Evolutionary conservation across 352 stramenopile genomes (phyloP), one percentile per base, ranked within the genome.

Genomic region (Phytopythium cucurbitacearum): DNA sequence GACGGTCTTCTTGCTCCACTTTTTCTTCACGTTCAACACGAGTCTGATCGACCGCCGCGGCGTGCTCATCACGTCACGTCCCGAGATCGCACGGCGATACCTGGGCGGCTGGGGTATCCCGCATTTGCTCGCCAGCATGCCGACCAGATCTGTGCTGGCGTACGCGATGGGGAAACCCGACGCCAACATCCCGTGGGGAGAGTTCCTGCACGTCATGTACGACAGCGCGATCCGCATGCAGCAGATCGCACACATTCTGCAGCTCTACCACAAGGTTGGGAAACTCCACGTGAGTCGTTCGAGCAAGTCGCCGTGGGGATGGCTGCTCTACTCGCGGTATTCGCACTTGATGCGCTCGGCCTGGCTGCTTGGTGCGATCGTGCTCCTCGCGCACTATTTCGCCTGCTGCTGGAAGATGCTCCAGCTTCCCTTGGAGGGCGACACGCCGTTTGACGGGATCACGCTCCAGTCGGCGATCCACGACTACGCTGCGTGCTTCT

Each of bases 321-420:
- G 64, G 72, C 42, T 85, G 13, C 40, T 77, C 13, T 83, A 81
- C 49, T 85, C 70, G 3, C 63, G 71, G 4, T 80, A 76, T 41
- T 75, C 60, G 0, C 65, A 85, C 52, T 40, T 81, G 2, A 48
- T 85, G 32, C 58, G 62, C 0, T 66, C 86, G 13, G 41, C 64
- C 10, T 67, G 65, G 52, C 62, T 85, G 40, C 51, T 86, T 1
- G 35, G 69, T 0, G 28, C 62, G 15, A 56, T 86, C 7, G 51
- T 82, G 52, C 40, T 78, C 28, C 69, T 81, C 21, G 59, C 73
- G 3, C 77, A 86, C 62, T 71, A 77, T 37, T 60, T 81, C 6
- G 71, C 74, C 0, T 88, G 74, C 15, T 56, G 60, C 32, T 88
- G 77, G 77, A 57, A 67, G 38, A 37, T 59, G 11, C 48, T 83